Percentiles rank a stretch among this genome's conserved stretches.
phyloP scores from a whole-genome alignment of 2,329 filamentous ascomycete species.

The Nothopassalora personata region DNA sequence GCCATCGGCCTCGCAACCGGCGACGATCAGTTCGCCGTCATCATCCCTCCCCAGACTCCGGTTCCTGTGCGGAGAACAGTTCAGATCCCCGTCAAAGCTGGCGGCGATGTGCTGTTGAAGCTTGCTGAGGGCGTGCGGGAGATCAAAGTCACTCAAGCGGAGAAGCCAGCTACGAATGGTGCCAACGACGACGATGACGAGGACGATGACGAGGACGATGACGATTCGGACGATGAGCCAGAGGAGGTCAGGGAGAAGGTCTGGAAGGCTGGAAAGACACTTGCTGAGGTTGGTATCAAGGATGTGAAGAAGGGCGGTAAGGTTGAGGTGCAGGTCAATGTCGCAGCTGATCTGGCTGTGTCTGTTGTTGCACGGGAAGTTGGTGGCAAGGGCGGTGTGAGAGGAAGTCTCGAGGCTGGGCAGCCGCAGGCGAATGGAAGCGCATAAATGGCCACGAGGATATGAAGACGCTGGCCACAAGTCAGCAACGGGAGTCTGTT shows the following conservation, averaged over 20 bases:
- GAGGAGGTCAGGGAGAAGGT: conserved; percentile 85
- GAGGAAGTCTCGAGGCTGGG: conserved; percentile 52
- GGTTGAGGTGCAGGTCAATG: conserved; percentile 89
- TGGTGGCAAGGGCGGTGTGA: conserved; percentile 77
- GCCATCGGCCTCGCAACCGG: conserved; percentile 79
- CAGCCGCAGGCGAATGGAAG: conserved; percentile 20
- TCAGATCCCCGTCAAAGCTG: conserved; percentile 68
- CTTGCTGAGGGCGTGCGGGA: conserved; percentile 82
- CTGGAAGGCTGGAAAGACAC: conserved; percentile 77
- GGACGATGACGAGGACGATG: conserved; percentile 55
- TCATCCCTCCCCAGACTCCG: conserved; percentile 81
- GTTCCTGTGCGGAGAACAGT: conserved; percentile 82
- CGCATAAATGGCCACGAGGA: background rate
- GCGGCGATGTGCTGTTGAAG: conserved; percentile 82
- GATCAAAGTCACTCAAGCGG: conserved; percentile 88
- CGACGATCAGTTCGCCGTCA: conserved; percentile 68
- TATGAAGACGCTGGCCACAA: background rate
- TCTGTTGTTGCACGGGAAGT: conserved; percentile 80
- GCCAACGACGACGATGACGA: conserved; percentile 53
- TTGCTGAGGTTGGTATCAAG: conserved; percentile 81
- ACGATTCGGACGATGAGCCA: conserved; percentile 65
- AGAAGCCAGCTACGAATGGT: conserved; percentile 60
- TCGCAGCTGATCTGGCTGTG: conserved; percentile 71
- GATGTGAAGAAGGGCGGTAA: conserved; percentile 82
- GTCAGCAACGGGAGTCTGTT: background rate